These are phyloP conservation scores for Talaromyces islandicus DNA, from an alignment of 2,329 filamentous ascomycete genomes.

Conservation along the genomic window DNA sequence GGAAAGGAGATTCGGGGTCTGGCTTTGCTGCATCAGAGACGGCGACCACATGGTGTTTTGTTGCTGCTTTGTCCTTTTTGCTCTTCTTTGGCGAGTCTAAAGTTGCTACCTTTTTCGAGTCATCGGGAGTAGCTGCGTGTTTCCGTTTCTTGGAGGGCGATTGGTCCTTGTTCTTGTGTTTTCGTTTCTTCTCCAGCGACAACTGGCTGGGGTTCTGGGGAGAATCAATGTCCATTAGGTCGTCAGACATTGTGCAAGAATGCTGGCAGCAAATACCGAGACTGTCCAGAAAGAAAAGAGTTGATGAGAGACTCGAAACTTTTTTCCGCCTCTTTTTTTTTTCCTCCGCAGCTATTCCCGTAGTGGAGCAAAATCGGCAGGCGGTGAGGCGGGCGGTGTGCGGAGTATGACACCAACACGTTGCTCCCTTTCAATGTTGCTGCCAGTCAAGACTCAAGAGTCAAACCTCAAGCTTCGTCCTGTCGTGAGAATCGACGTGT, in stretches of 20 bases:
- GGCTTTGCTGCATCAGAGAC: constrained; percentile 10
- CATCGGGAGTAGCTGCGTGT: constrained; percentile 14
- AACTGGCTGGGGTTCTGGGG: constrained; percentile 2
- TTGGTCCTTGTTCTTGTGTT: constrained; percentile 42
- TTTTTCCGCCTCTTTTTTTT: constrained; percentile 18
- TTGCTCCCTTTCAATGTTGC: too few relatives aligned
- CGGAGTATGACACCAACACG: neutral
- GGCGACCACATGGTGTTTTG: constrained; percentile 16
- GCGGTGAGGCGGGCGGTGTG: constrained; percentile 22
- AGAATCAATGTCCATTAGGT: constrained; percentile 36
- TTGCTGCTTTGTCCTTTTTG: constrained; percentile 11
- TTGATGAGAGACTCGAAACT: neutral
- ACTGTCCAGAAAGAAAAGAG: neutral
- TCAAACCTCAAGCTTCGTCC: neutral
- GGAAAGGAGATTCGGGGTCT: constrained; percentile 61
- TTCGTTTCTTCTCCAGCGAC: constrained; percentile 34
- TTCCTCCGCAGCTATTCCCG: constrained; percentile 13
- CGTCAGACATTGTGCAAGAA: constrained; percentile 27
- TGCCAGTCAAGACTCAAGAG: too few relatives aligned
- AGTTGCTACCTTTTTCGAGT: neutral
- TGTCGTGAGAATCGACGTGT: too few relatives aligned
- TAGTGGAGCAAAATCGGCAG: constrained; percentile 13
- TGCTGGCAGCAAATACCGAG: neutral
- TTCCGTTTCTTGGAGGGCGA: constrained; percentile 37
- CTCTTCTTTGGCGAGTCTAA: neutral